Base-by-base conservation (phyloP, 2,329 filamentous ascomycete genomes). In the Colletotrichum simmondsii region DNA sequence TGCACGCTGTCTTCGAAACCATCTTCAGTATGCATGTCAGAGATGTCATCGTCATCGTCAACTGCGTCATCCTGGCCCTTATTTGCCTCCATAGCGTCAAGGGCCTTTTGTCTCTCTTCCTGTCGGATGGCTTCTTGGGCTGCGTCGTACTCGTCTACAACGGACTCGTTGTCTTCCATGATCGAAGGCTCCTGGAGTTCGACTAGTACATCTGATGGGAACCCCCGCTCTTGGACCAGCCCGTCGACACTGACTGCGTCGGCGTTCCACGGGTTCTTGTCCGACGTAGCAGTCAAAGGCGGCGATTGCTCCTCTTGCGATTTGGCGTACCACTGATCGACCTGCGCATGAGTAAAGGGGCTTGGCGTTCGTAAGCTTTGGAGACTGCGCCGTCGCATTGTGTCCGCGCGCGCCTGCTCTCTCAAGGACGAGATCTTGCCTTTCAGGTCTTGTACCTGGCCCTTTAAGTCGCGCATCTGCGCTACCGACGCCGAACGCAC, bases 381-480 rank as follows among this genome's bases (percentile, higher is more conserved):
- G 65, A 95, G 81, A 80, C 94, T 97, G 68, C 92, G 90, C 63
- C 95, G 89, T 78, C 94, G 92, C 77, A 97, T 82, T 76, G 90
- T 95, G 77, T 97, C 95, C 71, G 93, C 93, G 24, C 93, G 90
- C 0, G 94, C 93, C 77, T 94, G 92, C 74, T 95, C 91, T 77
- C 94, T 93, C 54, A 98, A 82, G 19, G 87, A 93, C 1, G 94
- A 95, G 46, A 98, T 95, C 78, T 95, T 94, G 72, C 93, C 94
- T 79, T 95, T 95, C 59, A 98, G 86, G 65, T 93, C 94, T 68
- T 93, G 92, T 89, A 98, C 94, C 80, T 97, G 95, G 75, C 95
- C 92, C 73, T 94, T 94, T 56, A 98, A 85, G 64, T 90, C 89
- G 10, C 92, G 91, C 78, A 94, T 91, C 78, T 94, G 92, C 16